Percentiles rank a stretch among this genome's conserved stretches.
phyloP scores from a whole-genome alignment of 805 yeast genomes.

The Kodamaea laetipori region DNA sequence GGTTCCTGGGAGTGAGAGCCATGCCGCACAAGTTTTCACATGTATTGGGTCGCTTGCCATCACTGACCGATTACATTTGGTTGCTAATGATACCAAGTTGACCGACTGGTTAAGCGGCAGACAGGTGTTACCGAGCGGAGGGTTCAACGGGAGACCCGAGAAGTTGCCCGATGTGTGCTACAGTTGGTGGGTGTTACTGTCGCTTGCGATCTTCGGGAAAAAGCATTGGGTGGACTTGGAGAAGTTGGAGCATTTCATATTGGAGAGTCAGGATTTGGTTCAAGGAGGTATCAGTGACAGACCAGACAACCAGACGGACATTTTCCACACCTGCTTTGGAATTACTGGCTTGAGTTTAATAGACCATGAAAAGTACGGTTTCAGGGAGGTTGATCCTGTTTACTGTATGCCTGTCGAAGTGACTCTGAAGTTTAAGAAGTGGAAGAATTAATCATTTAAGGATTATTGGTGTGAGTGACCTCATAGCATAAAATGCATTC shows the following conservation, averaged over 20 bases:
- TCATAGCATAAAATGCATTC: too few relatives aligned
- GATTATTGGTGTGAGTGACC: too few relatives aligned
- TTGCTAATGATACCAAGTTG: conserved; percentile 46
- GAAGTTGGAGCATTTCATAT: conserved; percentile 65
- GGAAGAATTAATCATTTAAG: conserved; percentile 20
- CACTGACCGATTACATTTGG: conserved; percentile 54
- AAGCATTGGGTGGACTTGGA: conserved; percentile 76
- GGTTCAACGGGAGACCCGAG: conserved; percentile 94
- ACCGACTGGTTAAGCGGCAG: conserved; percentile 92
- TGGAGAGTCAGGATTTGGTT: conserved; percentile 72
- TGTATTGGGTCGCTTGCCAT: conserved; percentile 83
- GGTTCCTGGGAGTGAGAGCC: conserved; percentile 93
- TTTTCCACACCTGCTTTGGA: conserved; percentile 90
- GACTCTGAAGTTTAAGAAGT: conserved; percentile 35
- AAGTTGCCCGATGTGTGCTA: conserved; percentile 97
- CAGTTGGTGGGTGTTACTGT: conserved; percentile 94
- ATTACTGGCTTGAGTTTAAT: conserved; percentile 82
- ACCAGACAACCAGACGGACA: conserved; percentile 87
- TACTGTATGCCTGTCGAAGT: conserved; percentile 76
- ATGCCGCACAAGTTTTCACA: conserved; percentile 88
- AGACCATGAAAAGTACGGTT: conserved; percentile 51
- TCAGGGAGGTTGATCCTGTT: conserved; percentile 75
- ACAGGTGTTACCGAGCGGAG: conserved; percentile 77
- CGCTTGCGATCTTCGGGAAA: conserved; percentile 65
- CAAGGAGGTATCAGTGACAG: conserved; percentile 93